phyloP scores from a whole-genome alignment of 2,329 filamentous ascomycete genomes.

The Curvularia lunata region DNA sequence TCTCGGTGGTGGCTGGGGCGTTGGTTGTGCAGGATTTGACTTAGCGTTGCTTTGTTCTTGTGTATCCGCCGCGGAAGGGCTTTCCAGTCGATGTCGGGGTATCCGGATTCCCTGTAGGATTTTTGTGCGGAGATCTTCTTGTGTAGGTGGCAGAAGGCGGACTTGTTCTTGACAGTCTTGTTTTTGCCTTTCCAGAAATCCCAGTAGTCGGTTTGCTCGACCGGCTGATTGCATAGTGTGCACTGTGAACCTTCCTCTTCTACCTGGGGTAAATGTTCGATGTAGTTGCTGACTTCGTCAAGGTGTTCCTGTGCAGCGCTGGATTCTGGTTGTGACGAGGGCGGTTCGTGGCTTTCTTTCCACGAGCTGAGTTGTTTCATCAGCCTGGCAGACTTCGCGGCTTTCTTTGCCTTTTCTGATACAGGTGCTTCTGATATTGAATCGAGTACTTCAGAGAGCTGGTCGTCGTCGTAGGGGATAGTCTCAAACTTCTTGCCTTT shows the following conservation, averaged over 20 bases:
- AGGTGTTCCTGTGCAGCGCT: conserved; percentile 26
- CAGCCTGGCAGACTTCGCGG: conserved; percentile 17
- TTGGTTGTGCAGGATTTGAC: conserved; percentile 64
- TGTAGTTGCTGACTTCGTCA: conserved; percentile 26
- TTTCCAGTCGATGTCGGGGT: conserved; percentile 75
- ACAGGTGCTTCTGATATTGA: conserved; percentile 1
- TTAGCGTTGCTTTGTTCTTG: conserved; percentile 62
- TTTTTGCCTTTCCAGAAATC: conserved; percentile 44
- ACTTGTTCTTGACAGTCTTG: conserved; percentile 60
- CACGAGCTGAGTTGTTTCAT: conserved; percentile 27
- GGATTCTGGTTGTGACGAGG: conserved; percentile 26
- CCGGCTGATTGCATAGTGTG: conserved; percentile 69
- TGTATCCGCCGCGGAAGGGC: conserved; percentile 65
- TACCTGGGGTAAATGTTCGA: conserved; percentile 24
- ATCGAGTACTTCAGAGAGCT: conserved; percentile 5
- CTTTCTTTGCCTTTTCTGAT: conserved; percentile 2
- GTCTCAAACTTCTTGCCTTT: background rate
- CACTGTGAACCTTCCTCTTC: conserved; percentile 53
- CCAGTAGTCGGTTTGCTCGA: conserved; percentile 63
- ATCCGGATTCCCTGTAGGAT: conserved; percentile 61
- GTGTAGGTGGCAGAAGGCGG: conserved; percentile 47
- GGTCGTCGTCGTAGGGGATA: conserved; percentile 5
- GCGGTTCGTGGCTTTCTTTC: conserved; percentile 18
- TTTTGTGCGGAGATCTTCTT: conserved; percentile 39
- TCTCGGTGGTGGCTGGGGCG: conserved; percentile 19